Base-by-base conservation (phyloP, 2,329 filamentous ascomycete genomes). In the Zalaria obscura region DNA sequence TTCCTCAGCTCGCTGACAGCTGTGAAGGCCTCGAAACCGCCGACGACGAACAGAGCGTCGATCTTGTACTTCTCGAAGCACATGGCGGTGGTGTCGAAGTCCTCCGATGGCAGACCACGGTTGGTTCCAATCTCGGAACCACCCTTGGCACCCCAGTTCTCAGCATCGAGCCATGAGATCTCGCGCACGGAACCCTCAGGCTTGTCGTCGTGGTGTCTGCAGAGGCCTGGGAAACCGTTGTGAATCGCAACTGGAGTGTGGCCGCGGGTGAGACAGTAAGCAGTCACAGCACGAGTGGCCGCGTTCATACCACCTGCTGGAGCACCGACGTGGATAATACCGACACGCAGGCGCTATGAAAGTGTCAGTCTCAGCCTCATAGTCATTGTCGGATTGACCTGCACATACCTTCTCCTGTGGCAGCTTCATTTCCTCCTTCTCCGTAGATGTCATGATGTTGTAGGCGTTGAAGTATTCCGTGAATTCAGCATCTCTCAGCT, bases 291-390 rank as follows among this genome's bases (percentile, higher is more conserved):
- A 51, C 91, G 79, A 18, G 93, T 91, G 35, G 91, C 91, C 27
- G 89, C 88, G 63, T 98, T 98, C 84, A 98, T 96, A 54, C 91
- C 91, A 61, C 91, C 91, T 27, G 91, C 91, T 5, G 91, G 91
- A 8, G 91, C 91, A 54, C 91, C 91, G 25, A 96, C 88, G 55
- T 96, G 93, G 63, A 98, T 85, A 56, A 98, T 94, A 38, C 86
- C 91, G 54, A 98, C 84, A 50, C 78, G 80, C 84, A 96, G 87
- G 51, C 80, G 78, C 83, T 88, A 48, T 10, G 25, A 32, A 32
- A 7, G 11, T 42, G 35, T 48, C 25, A 42, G 37, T 9, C 3
- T 2, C 7, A 32, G 29, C 2, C 29, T 7, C 3, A n/a, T 7
- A 3, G 7, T 29, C 31, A 25, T 10, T 27, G 25, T 10, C 10